These are phyloP conservation scores for Hypomyces rosellus DNA, from an alignment of 2,329 filamentous ascomycete genomes.

Conservation along the genomic window DNA sequence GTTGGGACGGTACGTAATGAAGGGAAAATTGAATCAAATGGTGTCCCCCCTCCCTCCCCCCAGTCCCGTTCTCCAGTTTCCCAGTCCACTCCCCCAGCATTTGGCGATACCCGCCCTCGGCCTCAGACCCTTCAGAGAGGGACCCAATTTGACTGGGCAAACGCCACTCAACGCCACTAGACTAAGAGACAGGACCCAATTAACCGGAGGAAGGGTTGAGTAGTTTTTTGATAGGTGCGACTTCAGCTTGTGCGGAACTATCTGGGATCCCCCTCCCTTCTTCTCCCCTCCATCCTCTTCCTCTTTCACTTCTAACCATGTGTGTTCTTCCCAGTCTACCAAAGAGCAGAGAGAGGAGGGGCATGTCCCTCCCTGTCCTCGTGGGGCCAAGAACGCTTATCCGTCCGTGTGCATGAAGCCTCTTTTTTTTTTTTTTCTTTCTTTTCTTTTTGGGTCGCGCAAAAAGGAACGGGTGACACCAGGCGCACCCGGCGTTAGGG, in stretches of 20 bases:
- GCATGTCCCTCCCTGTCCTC: neutral
- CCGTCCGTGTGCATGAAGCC: conserved; percentile 1
- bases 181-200: conserved; percentile 2
- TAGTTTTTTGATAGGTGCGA: conserved; percentile 10
- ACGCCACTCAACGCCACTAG: conserved; percentile 12
- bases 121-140: neutral
- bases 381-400: conserved; percentile 4
- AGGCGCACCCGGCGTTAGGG: neutral
- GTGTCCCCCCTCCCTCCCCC: too few species aligned
- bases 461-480: too few species aligned
- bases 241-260: conserved; percentile 8
- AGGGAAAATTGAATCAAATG: too few species aligned
- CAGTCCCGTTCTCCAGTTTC: too few species aligned
- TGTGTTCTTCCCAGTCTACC: too few species aligned
- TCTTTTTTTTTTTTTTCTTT: neutral
- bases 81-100: neutral
- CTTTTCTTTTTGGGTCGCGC: neutral
- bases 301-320: too few species aligned
- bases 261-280: neutral
- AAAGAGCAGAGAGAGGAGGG: too few species aligned
- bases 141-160: conserved; percentile 9
- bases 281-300: too few species aligned
- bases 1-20: neutral
- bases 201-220: conserved; percentile 8
- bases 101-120: conserved; percentile 1